Base-by-base conservation (phyloP, 768 basidiomycete genomes). In the Podaxis rugospora region DNA sequence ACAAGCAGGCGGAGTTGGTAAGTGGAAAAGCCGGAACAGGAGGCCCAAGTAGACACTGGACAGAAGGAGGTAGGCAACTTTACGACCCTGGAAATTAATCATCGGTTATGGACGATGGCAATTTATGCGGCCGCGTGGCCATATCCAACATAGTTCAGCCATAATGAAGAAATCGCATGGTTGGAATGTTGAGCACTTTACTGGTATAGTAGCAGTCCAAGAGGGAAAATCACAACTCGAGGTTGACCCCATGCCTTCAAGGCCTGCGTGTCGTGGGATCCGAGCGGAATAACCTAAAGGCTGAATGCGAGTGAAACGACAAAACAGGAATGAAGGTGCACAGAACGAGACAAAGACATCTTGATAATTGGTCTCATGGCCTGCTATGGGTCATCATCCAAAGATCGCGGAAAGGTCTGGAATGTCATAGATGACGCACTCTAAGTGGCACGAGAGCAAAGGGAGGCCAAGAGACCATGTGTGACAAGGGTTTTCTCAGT, bases 361-460 rank as follows among this genome's bases (percentile, higher is more conserved):
- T 42, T 18, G 14, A 16, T 11, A 18, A 21, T 23, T 21, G 21
- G 47, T 23, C 23, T 13, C 32, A 32, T 32, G 35, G 7, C 36
- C 23, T n/a, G 14, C 13, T 21, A n/a, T 18, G 51, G 3, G 16
- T 55, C 23, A 18, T 54, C 18, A 39, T 10, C n/a, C 18, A 21
- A 7, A 54, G 35, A 14, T 37, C 37, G 7, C 37, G 6, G 16
- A 14, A 6, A 10, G 37, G 21, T 37, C 36, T 16, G 21, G 40
- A 21, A 55, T 23, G 54, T 55, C 40, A 55, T 55, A 11, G 54
- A 55, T 55, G 54, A 55, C 54, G 54, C 40, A 44, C 3, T 49
- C 1, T 23, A 21, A 47, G 16, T 7, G 54, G 28, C 27, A 35
- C 28, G 14, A 55, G 9, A 55, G 40, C 32, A 55, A 25, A 23